Conservation (phyloP, 1,284 basidiomycete genomes). For the Malassezia brasiliensis region DNA sequence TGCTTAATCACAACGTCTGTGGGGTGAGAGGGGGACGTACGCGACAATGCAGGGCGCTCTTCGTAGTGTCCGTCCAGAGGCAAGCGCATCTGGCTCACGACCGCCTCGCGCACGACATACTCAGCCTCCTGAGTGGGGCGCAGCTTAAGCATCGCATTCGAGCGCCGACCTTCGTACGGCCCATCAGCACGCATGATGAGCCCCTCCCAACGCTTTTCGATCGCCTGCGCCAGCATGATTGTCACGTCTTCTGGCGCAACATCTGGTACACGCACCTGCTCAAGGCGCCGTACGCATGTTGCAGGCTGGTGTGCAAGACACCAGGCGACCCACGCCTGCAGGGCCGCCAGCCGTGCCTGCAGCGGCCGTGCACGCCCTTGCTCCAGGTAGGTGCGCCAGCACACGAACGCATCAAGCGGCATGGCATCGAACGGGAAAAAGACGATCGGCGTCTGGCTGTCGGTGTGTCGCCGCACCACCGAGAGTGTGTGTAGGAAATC, state of each 20-base stretch:
- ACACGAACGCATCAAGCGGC: conserved; percentile 24
- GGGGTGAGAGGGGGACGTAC: background rate
- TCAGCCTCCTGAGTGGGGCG: conserved; percentile 32
- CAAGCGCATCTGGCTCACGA: conserved; percentile 24
- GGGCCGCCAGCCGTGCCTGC: conserved; percentile 14
- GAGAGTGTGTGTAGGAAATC: conserved; percentile 25
- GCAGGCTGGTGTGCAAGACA: conserved; percentile 2
- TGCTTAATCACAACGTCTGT: conserved; percentile 20
- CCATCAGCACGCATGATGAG: conserved; percentile 25
- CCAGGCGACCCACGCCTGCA: conserved; percentile 17
- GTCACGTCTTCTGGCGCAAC: conserved; percentile 1
- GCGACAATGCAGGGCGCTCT: conserved; percentile 22
- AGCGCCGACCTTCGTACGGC: conserved; percentile 29
- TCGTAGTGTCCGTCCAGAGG: conserved; percentile 24
- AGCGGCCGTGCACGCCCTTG: conserved; percentile 6
- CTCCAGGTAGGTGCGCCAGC: conserved; percentile 15
- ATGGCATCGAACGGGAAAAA: conserved; percentile 32
- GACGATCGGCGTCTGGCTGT: conserved; percentile 19
- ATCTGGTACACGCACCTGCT: conserved; percentile 19
- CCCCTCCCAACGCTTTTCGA: conserved; percentile 29
- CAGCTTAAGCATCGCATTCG: conserved; percentile 26
- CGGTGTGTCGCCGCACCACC: conserved; percentile 17
- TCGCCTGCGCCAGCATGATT: conserved; percentile 13
- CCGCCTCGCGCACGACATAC: conserved; percentile 22
- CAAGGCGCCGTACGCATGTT: conserved; percentile 19